A percentile compares a stretch with the other conserved stretches of the same genome.
phyloP scores from a whole-genome alignment of 768 basidiomycete species.

The Pleurotus citrinopileatus region DNA sequence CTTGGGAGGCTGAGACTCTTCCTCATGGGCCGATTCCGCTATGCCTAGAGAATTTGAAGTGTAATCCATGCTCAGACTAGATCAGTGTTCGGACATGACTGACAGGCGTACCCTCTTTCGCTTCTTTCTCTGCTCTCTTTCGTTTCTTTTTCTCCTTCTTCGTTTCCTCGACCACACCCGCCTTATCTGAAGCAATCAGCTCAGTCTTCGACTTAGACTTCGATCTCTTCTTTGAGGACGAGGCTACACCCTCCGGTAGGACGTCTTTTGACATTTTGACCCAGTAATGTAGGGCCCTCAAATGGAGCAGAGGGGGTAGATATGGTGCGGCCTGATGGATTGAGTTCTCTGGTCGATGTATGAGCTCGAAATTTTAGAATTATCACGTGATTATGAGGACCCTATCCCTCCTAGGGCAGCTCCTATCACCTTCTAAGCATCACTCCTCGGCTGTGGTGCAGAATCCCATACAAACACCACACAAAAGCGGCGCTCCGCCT shows the following conservation, averaged over 20 bases:
- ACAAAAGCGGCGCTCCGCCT: too few relatives aligned
- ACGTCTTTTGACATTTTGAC: slow-evolving; percentile 27
- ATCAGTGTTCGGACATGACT: slow-evolving; percentile 14
- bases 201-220: slow-evolving; percentile 23
- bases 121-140: slow-evolving; percentile 22
- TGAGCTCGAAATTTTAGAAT: too few relatives aligned
- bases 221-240: slow-evolving; percentile 18
- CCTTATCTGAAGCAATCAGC: slow-evolving; percentile 7
- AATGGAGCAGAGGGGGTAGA: background rate
- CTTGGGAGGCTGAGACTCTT: background rate
- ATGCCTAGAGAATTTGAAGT: background rate
- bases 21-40: background rate
- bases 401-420: too few relatives aligned
- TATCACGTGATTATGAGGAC: too few relatives aligned
- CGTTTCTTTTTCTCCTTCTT: slow-evolving; percentile 21
- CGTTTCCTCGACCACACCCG: slow-evolving; percentile 15
- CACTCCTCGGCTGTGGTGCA: too few relatives aligned
- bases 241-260: slow-evolving; percentile 18
- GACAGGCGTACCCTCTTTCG: slow-evolving; percentile 12
- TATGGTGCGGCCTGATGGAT: too few relatives aligned
- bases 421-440: too few relatives aligned
- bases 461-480: too few relatives aligned
- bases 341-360: too few relatives aligned
- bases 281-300: background rate
- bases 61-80: slow-evolving; percentile 19